These are phyloP conservation scores for Geotrichum bryndzae DNA, from an alignment of 1,139 yeast genomes.

Conservation along the genomic window DNA sequence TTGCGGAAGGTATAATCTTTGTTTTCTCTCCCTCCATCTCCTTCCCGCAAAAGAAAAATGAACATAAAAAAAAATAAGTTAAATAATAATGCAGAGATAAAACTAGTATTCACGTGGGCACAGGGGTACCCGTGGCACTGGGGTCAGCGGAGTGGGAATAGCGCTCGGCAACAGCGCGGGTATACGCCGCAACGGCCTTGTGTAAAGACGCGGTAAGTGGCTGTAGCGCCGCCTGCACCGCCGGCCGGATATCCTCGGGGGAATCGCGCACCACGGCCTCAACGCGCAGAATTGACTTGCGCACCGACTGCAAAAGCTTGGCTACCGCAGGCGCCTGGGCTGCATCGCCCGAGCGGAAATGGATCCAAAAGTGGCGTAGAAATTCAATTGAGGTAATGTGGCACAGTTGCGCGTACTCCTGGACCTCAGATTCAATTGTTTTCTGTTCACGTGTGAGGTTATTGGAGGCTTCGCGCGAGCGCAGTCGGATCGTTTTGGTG, in stretches of 20 bases:
- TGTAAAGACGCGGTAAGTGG: conserved; percentile 15
- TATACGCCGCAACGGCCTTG: conserved; percentile 16
- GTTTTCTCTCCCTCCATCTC: background rate
- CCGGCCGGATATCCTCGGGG: conserved; percentile 13
- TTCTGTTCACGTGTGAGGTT: conserved; percentile 18
- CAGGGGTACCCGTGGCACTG: background rate
- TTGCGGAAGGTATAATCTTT: too few relatives aligned
- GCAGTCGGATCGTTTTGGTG: conserved; percentile 21
- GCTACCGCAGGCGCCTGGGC: conserved; percentile 44
- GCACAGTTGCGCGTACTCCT: conserved; percentile 35
- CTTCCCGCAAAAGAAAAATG: background rate
- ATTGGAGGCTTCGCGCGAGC: conserved; percentile 23
- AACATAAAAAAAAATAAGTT: background rate
- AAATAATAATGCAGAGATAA: background rate
- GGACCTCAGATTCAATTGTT: conserved; percentile 21
- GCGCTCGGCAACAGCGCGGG: conserved; percentile 15
- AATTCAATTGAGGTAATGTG: conserved; percentile 69
- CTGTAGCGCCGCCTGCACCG: conserved; percentile 14
- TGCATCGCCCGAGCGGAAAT: conserved; percentile 53
- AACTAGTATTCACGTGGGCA: background rate
- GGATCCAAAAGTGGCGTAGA: conserved; percentile 63
- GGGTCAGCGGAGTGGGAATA: background rate
- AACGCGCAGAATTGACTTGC: conserved; percentile 45
- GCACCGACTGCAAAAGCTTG: conserved; percentile 44
- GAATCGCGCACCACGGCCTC: conserved; percentile 34